Percentiles rank a stretch among this genome's conserved stretches.
These are phyloP conservation scores for Lodderomyces theae DNA, from an alignment of 1,139 yeast genomes.

Conservation along the genomic window DNA sequence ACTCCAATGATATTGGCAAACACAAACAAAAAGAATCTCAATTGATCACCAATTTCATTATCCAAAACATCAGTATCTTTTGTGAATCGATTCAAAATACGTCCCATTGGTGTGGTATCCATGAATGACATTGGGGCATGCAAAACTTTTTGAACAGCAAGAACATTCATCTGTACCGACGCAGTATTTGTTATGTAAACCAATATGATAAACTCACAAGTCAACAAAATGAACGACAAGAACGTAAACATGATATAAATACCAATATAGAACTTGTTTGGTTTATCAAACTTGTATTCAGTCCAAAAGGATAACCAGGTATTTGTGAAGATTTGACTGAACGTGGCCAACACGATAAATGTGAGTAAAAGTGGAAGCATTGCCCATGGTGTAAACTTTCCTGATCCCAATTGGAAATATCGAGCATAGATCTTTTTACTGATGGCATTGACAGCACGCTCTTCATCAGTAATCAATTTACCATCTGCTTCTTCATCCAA, in stretches of 20 bases:
- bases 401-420: conserved; percentile 61
- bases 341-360: conserved; percentile 45
- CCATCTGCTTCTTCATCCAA: conserved; percentile 29
- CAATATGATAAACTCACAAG: conserved; percentile 44
- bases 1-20: conserved; percentile 61
- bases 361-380: conserved; percentile 23
- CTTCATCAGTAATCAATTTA: conserved; percentile 30
- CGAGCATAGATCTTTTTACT: conserved; percentile 28
- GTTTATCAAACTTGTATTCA: conserved; percentile 45
- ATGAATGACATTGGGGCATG: conserved; percentile 59
- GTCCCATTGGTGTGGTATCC: conserved; percentile 65
- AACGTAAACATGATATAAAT: conserved; percentile 58
- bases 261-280: conserved; percentile 67
- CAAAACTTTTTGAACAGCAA: conserved; percentile 61
- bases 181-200: conserved; percentile 53
- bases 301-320: conserved; percentile 91
- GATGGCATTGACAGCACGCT: conserved; percentile 41
- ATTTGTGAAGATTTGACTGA: conserved; percentile 63
- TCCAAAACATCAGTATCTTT: conserved; percentile 86
- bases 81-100: conserved; percentile 62
- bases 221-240: conserved; percentile 35
- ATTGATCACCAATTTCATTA: conserved; percentile 66
- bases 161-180: conserved; percentile 38
- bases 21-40: conserved; percentile 46
- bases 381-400: conserved; percentile 28